Base-by-base conservation (phyloP, 129 eudicot genomes). In the Daucus carota region DNA sequence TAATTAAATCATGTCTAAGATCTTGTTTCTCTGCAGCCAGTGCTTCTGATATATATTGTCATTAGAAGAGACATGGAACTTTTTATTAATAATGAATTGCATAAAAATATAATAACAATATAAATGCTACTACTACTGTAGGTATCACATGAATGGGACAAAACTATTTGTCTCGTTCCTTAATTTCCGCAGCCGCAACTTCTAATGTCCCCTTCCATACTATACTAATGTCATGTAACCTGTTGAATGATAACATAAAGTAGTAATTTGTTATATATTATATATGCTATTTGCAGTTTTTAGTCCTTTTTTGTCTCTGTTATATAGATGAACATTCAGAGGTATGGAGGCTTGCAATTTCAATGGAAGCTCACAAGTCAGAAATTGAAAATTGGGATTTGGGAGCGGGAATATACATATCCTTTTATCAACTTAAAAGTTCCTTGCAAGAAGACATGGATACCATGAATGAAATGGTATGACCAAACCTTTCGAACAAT, bases 351-450 rank as follows among this genome's bases (percentile, higher is more conserved):
- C 81, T 87, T 63, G 89, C 88, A 50, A 88, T 92, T 74, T 83
- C 88, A 79, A 95, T 95, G 99, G 99, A 95, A 80, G 97, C 89
- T 54, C 84, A 91, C 79, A 95, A 87, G 79, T 91, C 96, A 29
- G 99, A 95, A 84, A 91, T 95, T 45, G 97, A 95, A 84, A 87
- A 92, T 75, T 95, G 99, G 99, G 99, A 91, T 74, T 76, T 95
- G 76, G 99, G 99, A 76, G 99, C 96, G 77, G 99, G 99, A 86
- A 81, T 95, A 16, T 95, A 91, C 85, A 68, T 95, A 28, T 83
- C 96, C 1, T 95, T 87, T 83, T 91, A 89, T 81, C 45, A 77
- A 17, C 85, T 95, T 48, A 85, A 82, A 80, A 88, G 83, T 85
- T 87, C 92, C 43, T 80, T 95, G 82, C 88, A 75, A 80, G 97